phyloP scores from a whole-genome alignment of 139 green algal species.

The Yamagishiella unicocca region DNA sequence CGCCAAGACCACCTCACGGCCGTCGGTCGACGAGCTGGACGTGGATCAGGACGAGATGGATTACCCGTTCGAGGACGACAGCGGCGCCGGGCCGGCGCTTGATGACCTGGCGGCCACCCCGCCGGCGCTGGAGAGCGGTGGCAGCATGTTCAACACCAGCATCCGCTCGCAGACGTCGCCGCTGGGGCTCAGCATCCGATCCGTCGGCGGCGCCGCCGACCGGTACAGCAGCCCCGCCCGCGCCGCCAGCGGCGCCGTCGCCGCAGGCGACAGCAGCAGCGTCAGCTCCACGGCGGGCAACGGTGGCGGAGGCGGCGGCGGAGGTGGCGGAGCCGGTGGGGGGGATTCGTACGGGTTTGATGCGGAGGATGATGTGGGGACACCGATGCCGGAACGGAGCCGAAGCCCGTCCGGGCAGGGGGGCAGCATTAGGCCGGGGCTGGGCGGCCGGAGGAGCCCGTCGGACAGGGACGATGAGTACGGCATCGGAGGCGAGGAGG shows the following conservation, averaged over 20 bases:
- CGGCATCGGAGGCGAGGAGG: neutral
- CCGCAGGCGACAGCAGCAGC: neutral
- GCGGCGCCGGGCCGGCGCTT: constrained; percentile 1
- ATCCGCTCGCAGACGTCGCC: constrained; percentile 22
- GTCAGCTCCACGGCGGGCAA: neutral
- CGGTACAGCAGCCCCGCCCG: neutral
- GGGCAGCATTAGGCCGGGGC: neutral
- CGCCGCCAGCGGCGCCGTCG: neutral
- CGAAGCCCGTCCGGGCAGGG: neutral
- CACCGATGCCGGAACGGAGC: neutral
- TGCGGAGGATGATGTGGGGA: neutral
- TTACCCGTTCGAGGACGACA: constrained; percentile 12
- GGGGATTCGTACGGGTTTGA: constrained; percentile 28
- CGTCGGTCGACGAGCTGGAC: neutral
- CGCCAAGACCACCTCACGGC: neutral
- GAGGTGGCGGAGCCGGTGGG: neutral
- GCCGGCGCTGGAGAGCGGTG: neutral
- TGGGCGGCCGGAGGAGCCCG: neutral
- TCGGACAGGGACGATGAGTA: neutral
- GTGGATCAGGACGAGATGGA: neutral
- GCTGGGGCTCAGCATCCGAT: constrained; percentile 6
- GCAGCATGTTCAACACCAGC: constrained; percentile 28
- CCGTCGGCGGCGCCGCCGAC: constrained; percentile 25
- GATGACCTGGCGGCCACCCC: neutral
- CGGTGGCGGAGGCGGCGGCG: neutral